Evolutionary conservation across 1,284 basidiomycete genomes (phyloP).

Genomic region (Cystobasidiaceae sp.): DNA sequence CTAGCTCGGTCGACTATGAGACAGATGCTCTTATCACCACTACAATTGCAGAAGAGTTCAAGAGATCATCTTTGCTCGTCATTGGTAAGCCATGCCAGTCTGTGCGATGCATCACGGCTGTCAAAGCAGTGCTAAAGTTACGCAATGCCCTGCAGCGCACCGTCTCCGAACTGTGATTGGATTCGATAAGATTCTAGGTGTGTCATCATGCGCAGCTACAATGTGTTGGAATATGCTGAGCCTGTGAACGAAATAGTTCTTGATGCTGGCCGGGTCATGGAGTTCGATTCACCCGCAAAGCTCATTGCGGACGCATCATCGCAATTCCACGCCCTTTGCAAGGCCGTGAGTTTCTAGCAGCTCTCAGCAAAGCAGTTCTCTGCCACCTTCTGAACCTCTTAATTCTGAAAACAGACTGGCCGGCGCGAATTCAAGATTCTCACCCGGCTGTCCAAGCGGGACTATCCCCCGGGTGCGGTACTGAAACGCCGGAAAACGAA

Average conservation of each 20-base stretch:
- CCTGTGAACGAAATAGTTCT: slow-evolving; percentile 11
- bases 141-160: slow-evolving; percentile 17
- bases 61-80: slow-evolving; percentile 61
- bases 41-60: slow-evolving; percentile 68
- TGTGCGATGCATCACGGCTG: too few relatives aligned
- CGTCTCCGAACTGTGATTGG: slow-evolving; percentile 46
- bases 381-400: slow-evolving; percentile 1
- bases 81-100: slow-evolving; percentile 60
- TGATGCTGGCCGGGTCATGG: slow-evolving; percentile 46
- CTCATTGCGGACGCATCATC: slow-evolving; percentile 44
- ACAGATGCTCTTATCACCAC: slow-evolving; percentile 70
- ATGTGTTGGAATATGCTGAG: slow-evolving; percentile 29
- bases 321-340: slow-evolving; percentile 25
- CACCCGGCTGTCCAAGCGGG: slow-evolving; percentile 24
- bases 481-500: slow-evolving; percentile 23
- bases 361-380: not conserved
- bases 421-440: slow-evolving; percentile 38
- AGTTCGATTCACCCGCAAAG: slow-evolving; percentile 52
- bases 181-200: slow-evolving; percentile 37
- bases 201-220: not conserved
- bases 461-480: slow-evolving; percentile 20
- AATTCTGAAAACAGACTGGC: slow-evolving; percentile 40
- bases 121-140: too few relatives aligned
- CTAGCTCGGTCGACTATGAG: slow-evolving; percentile 64
- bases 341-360: too few relatives aligned